Evolutionary conservation across 768 basidiomycete species (phyloP).

Genomic region (Calvatia gigantea): DNA sequence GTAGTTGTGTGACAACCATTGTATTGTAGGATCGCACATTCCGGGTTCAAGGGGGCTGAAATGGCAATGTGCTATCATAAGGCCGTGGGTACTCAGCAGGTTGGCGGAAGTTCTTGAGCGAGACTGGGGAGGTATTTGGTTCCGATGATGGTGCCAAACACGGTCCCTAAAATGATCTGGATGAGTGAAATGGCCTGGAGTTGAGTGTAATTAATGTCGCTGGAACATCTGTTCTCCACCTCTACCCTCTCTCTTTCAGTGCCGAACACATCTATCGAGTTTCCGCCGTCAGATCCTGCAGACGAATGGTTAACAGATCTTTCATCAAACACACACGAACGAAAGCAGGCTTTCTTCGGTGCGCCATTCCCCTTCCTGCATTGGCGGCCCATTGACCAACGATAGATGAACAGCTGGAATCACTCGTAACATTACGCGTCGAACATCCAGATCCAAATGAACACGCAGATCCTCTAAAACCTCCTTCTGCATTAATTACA

Average conservation of each 20-base stretch:
- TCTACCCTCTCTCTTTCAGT: slow-evolving; percentile 59
- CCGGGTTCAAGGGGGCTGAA: too few species aligned
- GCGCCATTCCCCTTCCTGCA: slow-evolving; percentile 21
- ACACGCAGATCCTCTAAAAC: slow-evolving; percentile 32
- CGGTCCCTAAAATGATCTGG: background rate
- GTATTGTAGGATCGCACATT: too few species aligned
- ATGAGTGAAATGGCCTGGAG: background rate
- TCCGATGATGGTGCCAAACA: slow-evolving; percentile 1
- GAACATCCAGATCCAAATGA: slow-evolving; percentile 50
- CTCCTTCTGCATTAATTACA: slow-evolving; percentile 47
- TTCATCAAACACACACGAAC: slow-evolving; percentile 39
- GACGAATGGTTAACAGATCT: slow-evolving; percentile 58
- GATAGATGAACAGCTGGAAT: slow-evolving; percentile 55
- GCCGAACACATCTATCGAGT: slow-evolving; percentile 60
- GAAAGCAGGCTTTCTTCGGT: slow-evolving; percentile 78
- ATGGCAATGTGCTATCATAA: too few species aligned
- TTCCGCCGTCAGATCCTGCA: slow-evolving; percentile 42
- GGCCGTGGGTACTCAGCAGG: too few species aligned
- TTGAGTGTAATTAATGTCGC: slow-evolving; percentile 34
- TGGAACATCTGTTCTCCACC: slow-evolving; percentile 63
- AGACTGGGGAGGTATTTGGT: background rate
- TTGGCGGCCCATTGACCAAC: slow-evolving; percentile 21
- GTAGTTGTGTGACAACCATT: too few species aligned
- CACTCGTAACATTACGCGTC: slow-evolving; percentile 49
- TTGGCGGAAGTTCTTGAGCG: too few species aligned